phyloP scores from a whole-genome alignment of 1,284 basidiomycete genomes.

The Fomes fomentarius region DNA sequence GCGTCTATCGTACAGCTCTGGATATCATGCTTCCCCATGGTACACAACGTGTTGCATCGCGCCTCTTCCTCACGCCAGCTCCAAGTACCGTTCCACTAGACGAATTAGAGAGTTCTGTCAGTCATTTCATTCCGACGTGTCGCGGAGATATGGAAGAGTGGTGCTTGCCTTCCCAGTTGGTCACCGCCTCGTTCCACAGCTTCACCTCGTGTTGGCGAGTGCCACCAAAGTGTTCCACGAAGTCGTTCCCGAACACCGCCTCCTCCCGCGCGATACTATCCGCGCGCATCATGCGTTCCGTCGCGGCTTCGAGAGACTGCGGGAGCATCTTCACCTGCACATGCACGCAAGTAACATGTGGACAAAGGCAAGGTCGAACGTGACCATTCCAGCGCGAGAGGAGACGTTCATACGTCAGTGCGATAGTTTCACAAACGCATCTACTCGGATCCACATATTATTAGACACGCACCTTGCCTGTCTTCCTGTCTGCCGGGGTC shows the following conservation, averaged over 20 bases:
- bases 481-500: constrained; percentile 56
- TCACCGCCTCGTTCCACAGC: constrained; percentile 88
- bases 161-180: constrained; percentile 85
- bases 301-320: constrained; percentile 78
- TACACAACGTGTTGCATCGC: constrained; percentile 4
- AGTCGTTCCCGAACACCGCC: constrained; percentile 79
- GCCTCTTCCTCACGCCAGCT: too few species aligned
- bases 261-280: constrained; percentile 82
- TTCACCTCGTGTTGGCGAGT: constrained; percentile 90
- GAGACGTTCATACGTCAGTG: background rate
- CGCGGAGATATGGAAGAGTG: background rate
- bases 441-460: too few species aligned
- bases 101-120: constrained; percentile 1
- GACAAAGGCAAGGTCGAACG: too few species aligned
- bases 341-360: too few species aligned
- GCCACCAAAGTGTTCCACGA: constrained; percentile 93
- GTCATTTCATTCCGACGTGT: background rate
- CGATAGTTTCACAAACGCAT: too few species aligned
- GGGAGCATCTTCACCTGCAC: constrained; percentile 73
- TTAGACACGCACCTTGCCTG: constrained; percentile 52
- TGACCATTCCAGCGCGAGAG: too few species aligned
- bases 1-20: too few species aligned
- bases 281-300: constrained; percentile 75
- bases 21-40: background rate
- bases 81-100: constrained; percentile 83